Evolutionary conservation across 768 basidiomycete species (phyloP).

Genomic region (Leccinum subgranulosum): DNA sequence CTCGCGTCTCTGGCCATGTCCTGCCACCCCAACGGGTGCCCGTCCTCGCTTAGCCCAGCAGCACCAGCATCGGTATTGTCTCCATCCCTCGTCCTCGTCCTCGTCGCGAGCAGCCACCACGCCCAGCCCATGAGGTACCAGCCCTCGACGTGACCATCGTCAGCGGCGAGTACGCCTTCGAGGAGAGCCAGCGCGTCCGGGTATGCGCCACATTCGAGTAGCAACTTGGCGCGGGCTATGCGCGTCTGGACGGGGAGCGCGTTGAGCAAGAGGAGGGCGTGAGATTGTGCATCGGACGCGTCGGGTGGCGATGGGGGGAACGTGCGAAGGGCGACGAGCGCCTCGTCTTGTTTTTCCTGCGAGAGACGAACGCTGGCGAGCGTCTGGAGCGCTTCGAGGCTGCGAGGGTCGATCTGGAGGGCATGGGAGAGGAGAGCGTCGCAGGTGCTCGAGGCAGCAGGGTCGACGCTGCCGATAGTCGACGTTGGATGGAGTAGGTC

Average conservation of each 20-base stretch:
- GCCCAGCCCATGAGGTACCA: constrained; percentile 97
- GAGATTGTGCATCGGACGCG: constrained; percentile 24
- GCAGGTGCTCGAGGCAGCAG: constrained; percentile 77
- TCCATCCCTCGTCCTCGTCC: constrained; percentile 59
- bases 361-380: constrained; percentile 88
- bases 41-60: constrained; percentile 29
- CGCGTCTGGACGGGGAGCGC: constrained; percentile 63
- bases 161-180: constrained; percentile 73
- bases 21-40: constrained; percentile 58
- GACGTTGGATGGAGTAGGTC: not conserved
- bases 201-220: constrained; percentile 73
- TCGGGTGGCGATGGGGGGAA: constrained; percentile 19
- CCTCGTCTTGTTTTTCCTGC: constrained; percentile 81
- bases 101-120: constrained; percentile 79
- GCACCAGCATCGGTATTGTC: constrained; percentile 36
- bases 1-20: constrained; percentile 71
- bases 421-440: constrained; percentile 75
- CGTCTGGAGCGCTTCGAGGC: constrained; percentile 74
- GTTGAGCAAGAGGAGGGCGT: constrained; percentile 32
- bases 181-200: constrained; percentile 72
- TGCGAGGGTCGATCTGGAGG: constrained; percentile 66
- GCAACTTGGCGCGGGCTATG: constrained; percentile 71
- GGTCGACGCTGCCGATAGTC: constrained; percentile 60
- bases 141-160: constrained; percentile 85
- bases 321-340: constrained; percentile 40